phyloP scores from a whole-genome alignment of 2,329 filamentous ascomycete species.

The Graphiopsis chlorocephala region DNA sequence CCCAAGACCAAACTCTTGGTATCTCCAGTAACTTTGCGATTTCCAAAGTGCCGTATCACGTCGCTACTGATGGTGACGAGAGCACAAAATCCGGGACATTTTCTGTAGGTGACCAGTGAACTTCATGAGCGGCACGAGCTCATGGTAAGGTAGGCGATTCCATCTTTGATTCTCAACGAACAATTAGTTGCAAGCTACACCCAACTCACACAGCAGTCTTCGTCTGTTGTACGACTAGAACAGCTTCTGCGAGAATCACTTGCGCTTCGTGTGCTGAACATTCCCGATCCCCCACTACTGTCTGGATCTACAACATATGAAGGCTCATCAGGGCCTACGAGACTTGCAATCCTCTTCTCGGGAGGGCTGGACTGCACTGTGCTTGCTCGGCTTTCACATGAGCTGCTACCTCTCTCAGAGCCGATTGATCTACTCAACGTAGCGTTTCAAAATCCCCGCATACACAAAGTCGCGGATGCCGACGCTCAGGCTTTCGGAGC shows the following conservation, averaged over 20 bases:
- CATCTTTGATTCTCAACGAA: conserved; percentile 30
- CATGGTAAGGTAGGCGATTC: conserved; percentile 36
- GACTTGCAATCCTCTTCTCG: conserved; percentile 82
- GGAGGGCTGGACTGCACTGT: conserved; percentile 92
- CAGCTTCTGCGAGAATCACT: conserved; percentile 29
- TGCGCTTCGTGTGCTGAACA: conserved; percentile 50
- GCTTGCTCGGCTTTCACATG: conserved; percentile 75
- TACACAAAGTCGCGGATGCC: conserved; percentile 41
- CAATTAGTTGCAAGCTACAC: conserved; percentile 12
- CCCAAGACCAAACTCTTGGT: background rate
- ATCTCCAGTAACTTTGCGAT: background rate
- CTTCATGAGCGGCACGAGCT: conserved; percentile 21
- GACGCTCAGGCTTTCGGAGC: conserved; percentile 21
- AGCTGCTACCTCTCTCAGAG: conserved; percentile 66
- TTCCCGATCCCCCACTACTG: conserved; percentile 51
- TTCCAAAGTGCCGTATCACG: conserved; percentile 4
- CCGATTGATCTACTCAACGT: conserved; percentile 89
- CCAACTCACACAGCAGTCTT: conserved; percentile 21
- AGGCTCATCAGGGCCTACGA: conserved; percentile 36
- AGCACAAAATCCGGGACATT: background rate
- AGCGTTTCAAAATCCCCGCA: conserved; percentile 89
- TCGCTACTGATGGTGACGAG: background rate
- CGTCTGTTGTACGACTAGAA: conserved; percentile 26
- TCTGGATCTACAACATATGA: conserved; percentile 8
- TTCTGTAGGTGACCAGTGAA: conserved; percentile 8